These are phyloP conservation scores for Globisporangium okanoganense DNA, from an alignment of 352 stramenopile genomes.

Conservation along the genomic window DNA sequence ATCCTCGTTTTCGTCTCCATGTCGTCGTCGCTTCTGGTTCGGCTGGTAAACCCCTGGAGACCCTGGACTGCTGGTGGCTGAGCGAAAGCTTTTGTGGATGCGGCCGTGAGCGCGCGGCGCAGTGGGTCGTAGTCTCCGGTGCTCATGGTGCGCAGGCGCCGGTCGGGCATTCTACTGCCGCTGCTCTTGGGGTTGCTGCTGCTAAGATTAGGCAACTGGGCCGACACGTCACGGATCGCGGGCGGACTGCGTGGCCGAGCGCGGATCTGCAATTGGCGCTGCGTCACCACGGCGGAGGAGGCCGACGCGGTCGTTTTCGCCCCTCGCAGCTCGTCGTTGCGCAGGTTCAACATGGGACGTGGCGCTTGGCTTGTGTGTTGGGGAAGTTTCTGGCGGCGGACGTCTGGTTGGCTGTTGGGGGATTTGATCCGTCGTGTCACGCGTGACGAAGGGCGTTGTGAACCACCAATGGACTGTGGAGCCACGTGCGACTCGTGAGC, in stretches of 20 bases:
- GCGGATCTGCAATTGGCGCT: not conserved
- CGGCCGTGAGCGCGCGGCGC: not conserved
- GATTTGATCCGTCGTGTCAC: not conserved
- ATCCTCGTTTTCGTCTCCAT: constrained; percentile 12
- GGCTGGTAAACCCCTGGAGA: not conserved
- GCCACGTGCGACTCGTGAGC: not conserved
- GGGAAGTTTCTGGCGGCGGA: not conserved
- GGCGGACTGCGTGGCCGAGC: not conserved
- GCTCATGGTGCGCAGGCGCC: constrained; percentile 1
- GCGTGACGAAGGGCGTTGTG: not conserved
- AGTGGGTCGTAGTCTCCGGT: not conserved
- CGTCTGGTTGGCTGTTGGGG: not conserved
- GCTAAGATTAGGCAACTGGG: not conserved
- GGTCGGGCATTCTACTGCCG: constrained; percentile 1
- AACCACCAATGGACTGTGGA: not conserved
- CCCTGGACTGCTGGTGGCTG: not conserved
- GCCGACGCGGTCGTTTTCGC: not conserved
- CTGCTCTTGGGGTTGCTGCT: not conserved
- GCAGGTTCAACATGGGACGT: constrained; percentile 15
- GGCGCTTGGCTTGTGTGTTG: not conserved
- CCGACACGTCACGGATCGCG: not conserved
- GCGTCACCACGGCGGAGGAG: not conserved
- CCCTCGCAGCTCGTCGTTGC: not conserved
- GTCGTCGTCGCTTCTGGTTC: not conserved
- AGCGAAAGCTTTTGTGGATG: not conserved